These are phyloP conservation scores for Neckera pumila DNA, from an alignment of 225 moss, liverwort and hornwort species.

Conservation along the genomic window DNA sequence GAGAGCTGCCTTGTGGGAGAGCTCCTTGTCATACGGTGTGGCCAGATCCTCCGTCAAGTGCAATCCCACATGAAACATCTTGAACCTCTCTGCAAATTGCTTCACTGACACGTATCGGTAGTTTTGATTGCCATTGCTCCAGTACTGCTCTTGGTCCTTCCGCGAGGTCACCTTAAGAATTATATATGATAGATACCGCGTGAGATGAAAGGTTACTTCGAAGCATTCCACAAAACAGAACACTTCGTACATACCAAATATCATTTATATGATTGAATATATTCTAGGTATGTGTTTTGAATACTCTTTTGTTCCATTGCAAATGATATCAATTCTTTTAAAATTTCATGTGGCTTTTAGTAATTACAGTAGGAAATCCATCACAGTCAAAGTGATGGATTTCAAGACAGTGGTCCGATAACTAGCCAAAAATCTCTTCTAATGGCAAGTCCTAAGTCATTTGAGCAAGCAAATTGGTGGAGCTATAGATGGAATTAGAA, in stretches of 20 bases:
- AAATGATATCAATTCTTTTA: background rate
- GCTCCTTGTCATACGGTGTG: slow-evolving; percentile 27
- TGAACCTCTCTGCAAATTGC: slow-evolving; percentile 46
- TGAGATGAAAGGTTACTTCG: background rate
- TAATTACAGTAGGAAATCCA: background rate
- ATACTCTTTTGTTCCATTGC: background rate
- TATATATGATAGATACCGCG: too few relatives aligned
- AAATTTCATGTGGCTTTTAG: background rate
- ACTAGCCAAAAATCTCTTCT: background rate
- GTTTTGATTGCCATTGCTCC: slow-evolving; percentile 18
- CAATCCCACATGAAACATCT: slow-evolving; percentile 30
- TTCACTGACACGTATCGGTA: slow-evolving; percentile 46
- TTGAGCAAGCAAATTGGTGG: background rate
- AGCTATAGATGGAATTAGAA: background rate
- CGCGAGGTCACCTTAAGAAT: slow-evolving; percentile 46
- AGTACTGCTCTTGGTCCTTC: slow-evolving; percentile 79
- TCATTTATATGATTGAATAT: background rate
- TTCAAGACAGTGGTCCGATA: background rate
- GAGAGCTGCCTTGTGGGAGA: slow-evolving; percentile 28
- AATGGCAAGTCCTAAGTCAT: background rate
- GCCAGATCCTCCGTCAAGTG: slow-evolving; percentile 31
- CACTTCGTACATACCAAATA: background rate
- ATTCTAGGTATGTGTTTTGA: too few relatives aligned
- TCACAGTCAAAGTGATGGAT: background rate
- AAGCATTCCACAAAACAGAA: background rate